Evolutionary conservation across 2,329 filamentous ascomycete species (phyloP).

Genomic region (Cladosporium sp.): DNA sequence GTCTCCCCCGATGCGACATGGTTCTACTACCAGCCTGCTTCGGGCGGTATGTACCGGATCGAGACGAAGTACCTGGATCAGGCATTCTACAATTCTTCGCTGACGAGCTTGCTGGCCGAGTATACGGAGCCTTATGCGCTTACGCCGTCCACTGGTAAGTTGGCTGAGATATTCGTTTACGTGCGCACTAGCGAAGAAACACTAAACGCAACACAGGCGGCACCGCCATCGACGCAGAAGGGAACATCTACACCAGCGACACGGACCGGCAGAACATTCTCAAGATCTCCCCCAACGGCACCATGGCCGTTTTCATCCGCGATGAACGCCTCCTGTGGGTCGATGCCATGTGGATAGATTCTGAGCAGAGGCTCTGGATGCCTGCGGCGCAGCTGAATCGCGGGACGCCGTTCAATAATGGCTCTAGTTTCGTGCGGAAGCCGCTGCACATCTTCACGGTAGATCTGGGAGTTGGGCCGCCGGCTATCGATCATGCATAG

Average conservation of each 20-base stretch:
- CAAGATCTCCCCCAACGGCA: conserved; percentile 26
- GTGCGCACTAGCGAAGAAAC: no score
- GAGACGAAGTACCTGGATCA: conserved; percentile 32
- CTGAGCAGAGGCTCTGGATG: conserved; percentile 27
- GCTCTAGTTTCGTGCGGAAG: conserved; percentile 21
- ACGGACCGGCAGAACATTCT: conserved; percentile 29
- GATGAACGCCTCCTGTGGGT: conserved; percentile 29
- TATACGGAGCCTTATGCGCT: conserved; percentile 30
- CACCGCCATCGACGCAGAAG: conserved; percentile 36
- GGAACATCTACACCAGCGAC: conserved; percentile 37
- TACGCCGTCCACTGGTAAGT: conserved; percentile 31
- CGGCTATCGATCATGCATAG: conserved; percentile 26
- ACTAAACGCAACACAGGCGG: conserved; percentile 19
- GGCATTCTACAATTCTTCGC: conserved; percentile 31
- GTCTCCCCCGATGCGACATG: conserved; percentile 36
- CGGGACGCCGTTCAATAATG: conserved; percentile 27
- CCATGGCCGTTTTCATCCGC: conserved; percentile 24
- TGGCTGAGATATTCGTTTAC: not conserved
- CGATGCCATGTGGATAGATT: conserved; percentile 31
- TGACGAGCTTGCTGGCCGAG: conserved; percentile 24
- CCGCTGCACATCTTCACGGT: conserved; percentile 27
- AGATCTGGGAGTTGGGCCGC: conserved; percentile 25
- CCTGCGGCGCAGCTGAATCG: conserved; percentile 30
- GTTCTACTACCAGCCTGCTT: conserved; percentile 36
- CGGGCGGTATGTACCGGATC: conserved; percentile 34